Evolutionary conservation across 2,329 filamentous ascomycete species (phyloP), one percentile per base, ranked within the genome.

Genomic region (Talaromyces sp.): DNA sequence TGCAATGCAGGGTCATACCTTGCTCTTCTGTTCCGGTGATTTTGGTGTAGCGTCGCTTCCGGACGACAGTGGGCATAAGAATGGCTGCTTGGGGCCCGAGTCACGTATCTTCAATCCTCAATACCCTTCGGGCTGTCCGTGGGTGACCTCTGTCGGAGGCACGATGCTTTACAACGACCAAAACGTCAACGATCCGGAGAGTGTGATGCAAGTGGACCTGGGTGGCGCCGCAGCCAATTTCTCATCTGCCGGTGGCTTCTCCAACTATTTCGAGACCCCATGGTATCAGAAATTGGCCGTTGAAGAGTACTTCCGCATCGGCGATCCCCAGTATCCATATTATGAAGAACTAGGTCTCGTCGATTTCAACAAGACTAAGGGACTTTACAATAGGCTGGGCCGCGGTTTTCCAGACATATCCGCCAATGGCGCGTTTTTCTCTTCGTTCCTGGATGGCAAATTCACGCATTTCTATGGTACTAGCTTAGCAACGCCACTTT

Each of bases 111-210:
- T 83, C 70, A 77, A 78, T 40, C 81, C 82, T 0, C 73, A 77
- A 31, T 83, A 80, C 66, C 80, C 81, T 28, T 76, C 77, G 0
- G 76, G 74, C 27, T 85, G 83, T 59, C 83, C 83, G 0, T 86
- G 81, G 67, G 76, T 83, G 12, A 80, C 80, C 0, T 70, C 77
- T 3, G 80, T 84, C 1, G 82, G 82, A 4, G 72, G 68, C 1
- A 73, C 72, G 0, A 70, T 69, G 68, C 60, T 76, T 59, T 70
- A 74, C 59, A 18, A 57, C 30, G 67, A 70, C 36, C 70, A 72
- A 56, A 68, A 66, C 1, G 61, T 69, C 27, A 59, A 68, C 9
- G 68, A 72, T 52, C 57, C 63, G 8, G 70, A 72, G 52, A 72
- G 68, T 44, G 69, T 71, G 7, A 72, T 71, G 69, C 67, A 73